Percentiles rank a stretch among this genome's conserved stretches.
Conservation (phyloP, 2,329 filamentous ascomycete genomes). For the Verticillium longisporum region DNA sequence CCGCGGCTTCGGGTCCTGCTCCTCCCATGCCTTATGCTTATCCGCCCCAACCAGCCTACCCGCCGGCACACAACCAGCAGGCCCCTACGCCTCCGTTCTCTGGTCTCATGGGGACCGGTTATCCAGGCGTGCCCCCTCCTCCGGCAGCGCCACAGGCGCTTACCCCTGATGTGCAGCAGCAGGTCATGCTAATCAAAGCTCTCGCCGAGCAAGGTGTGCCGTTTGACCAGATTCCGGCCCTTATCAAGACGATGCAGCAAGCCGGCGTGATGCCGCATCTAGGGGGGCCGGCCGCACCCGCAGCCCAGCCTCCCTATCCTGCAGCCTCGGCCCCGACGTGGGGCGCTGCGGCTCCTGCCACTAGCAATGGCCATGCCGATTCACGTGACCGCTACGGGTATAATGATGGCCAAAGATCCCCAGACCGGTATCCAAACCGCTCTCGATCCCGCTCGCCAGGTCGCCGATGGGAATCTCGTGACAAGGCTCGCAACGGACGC, state of each 20-base stretch:
- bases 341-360: slow-evolving; percentile 15
- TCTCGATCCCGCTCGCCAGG: slow-evolving; percentile 77
- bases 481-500: slow-evolving; percentile 55
- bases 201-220: slow-evolving; percentile 69
- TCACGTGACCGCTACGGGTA: slow-evolving; percentile 49
- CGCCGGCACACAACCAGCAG: background rate
- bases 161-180: slow-evolving; percentile 57
- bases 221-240: slow-evolving; percentile 64
- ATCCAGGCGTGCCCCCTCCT: slow-evolving; percentile 14
- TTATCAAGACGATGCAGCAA: slow-evolving; percentile 46
- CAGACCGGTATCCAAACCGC: slow-evolving; percentile 51
- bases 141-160: slow-evolving; percentile 26
- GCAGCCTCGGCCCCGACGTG: slow-evolving; percentile 16
- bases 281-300: slow-evolving; percentile 23
- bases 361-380: slow-evolving; percentile 31
- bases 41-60: slow-evolving; percentile 14
- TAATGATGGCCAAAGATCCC: slow-evolving; percentile 56
- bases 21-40: slow-evolving; percentile 35
- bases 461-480: slow-evolving; percentile 61
- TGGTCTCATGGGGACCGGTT: background rate
- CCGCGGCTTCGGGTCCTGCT: slow-evolving; percentile 7
- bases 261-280: slow-evolving; percentile 22
- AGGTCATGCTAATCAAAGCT: slow-evolving; percentile 68
- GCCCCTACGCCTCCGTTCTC: background rate
- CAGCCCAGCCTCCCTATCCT: slow-evolving; percentile 35